A percentile compares a stretch with the other conserved stretches of the same genome.
Conservation (phyloP, 495 filamentous ascomycete genomes). For the Elaphomyces granulatus region DNA sequence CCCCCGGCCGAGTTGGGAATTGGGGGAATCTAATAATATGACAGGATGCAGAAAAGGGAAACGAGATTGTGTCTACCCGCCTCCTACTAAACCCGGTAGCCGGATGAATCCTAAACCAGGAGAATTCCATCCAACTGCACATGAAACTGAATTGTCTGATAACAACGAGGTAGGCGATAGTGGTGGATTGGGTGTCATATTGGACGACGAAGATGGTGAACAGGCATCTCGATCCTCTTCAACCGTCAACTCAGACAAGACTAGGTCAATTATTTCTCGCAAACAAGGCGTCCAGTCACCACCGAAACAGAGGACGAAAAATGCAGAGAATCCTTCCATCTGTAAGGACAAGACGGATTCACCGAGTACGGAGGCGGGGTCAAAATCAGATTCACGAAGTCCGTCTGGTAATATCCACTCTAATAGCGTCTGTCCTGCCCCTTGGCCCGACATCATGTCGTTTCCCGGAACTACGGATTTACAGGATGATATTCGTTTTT, state of each 20-base stretch:
- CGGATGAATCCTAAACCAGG: constrained; percentile 31
- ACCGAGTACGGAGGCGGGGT: constrained; percentile 29
- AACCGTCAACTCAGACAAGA: constrained; percentile 11
- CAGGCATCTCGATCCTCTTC: constrained; percentile 17
- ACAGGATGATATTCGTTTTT: constrained; percentile 56
- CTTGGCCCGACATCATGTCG: constrained; percentile 18
- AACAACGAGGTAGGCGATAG: constrained; percentile 31
- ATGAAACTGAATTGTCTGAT: constrained; percentile 35
- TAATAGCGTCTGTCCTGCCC: constrained; percentile 10
- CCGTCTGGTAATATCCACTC: constrained; percentile 11
- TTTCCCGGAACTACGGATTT: constrained; percentile 30
- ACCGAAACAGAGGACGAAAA: constrained; percentile 26
- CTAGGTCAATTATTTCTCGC: constrained; percentile 14
- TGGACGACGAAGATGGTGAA: constrained; percentile 43
- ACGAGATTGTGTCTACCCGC: constrained; percentile 72
- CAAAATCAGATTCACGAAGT: constrained; percentile 21
- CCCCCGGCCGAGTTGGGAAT: constrained; percentile 6
- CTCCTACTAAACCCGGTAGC: constrained; percentile 33
- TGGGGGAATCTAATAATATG: constrained; percentile 10
- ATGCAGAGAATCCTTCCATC: constrained; percentile 25
- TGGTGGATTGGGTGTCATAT: constrained; percentile 43
- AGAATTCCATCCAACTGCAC: constrained; percentile 29
- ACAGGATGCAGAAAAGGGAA: constrained; percentile 73
- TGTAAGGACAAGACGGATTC: constrained; percentile 27
- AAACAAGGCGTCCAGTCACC: constrained; percentile 28